phyloP scores from a whole-genome alignment of 1,284 basidiomycete genomes.

The Cryptococcus amylolentus region DNA sequence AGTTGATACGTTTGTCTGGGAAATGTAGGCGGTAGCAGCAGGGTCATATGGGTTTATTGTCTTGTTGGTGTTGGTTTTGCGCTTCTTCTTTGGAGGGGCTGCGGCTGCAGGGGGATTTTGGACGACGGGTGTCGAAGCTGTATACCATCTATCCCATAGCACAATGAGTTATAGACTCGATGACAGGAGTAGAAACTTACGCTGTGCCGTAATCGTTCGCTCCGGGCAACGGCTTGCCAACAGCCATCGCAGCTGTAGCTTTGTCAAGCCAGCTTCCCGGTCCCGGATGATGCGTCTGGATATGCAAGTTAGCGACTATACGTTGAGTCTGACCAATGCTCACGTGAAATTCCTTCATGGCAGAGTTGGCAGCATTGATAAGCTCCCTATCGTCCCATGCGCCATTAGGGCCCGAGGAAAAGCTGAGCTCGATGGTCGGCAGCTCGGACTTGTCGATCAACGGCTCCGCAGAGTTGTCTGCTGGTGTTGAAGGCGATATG shows the following conservation, averaged over 20 bases:
- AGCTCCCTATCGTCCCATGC: constrained; percentile 50
- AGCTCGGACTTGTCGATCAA: background rate
- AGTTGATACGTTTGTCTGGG: background rate
- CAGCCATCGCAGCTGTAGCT: constrained; percentile 42
- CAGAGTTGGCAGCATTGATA: constrained; percentile 45
- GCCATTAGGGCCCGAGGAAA: constrained; percentile 15
- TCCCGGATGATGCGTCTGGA: constrained; percentile 46
- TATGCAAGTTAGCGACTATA: background rate
- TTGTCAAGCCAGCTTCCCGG: constrained; percentile 50
- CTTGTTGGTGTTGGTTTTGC: background rate
- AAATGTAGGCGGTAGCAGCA: background rate
- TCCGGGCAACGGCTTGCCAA: constrained; percentile 38
- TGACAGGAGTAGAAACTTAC: constrained; percentile 20
- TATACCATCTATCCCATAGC: constrained; percentile 13
- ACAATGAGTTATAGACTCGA: background rate
- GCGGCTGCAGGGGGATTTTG: background rate
- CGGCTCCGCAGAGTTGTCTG: background rate
- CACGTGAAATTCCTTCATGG: constrained; percentile 48
- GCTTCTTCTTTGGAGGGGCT: constrained; percentile 1
- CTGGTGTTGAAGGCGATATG: background rate
- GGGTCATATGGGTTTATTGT: background rate
- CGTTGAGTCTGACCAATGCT: constrained; percentile 7
- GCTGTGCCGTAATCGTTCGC: constrained; percentile 32
- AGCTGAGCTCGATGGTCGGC: constrained; percentile 16
- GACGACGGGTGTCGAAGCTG: constrained; percentile 9